A percentile compares a stretch with the other conserved stretches of the same genome.
Evolutionary conservation across 768 basidiomycete genomes (phyloP).

Genomic region (Cubamyces lactineus): DNA sequence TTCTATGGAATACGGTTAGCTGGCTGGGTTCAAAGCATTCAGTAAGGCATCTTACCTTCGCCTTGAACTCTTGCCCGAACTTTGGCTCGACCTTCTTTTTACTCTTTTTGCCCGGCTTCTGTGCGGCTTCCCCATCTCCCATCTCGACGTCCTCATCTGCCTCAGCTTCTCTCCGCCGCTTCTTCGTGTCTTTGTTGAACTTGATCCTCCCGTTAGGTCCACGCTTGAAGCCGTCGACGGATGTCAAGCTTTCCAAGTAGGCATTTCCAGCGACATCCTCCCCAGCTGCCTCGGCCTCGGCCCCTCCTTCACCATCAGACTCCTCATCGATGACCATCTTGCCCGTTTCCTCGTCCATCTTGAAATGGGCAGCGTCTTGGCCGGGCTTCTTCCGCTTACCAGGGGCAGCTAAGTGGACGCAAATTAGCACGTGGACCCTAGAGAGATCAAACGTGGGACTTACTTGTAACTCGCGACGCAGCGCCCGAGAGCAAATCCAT

Average conservation of each 20-base stretch:
- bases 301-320: conserved; percentile 53
- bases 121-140: conserved; percentile 61
- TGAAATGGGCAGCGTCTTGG: conserved; percentile 85
- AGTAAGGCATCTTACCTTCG: conserved; percentile 66
- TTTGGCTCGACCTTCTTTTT: conserved; percentile 56
- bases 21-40: background rate
- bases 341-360: conserved; percentile 81
- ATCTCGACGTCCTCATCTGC: conserved; percentile 70
- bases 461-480: conserved; percentile 70
- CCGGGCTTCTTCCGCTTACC: conserved; percentile 73
- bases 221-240: conserved; percentile 88
- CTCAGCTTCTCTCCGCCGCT: conserved; percentile 72
- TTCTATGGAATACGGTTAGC: conserved; percentile 53
- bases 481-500: conserved; percentile 92
- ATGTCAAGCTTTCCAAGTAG: conserved; percentile 81
- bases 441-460: conserved; percentile 33
- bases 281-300: conserved; percentile 40
- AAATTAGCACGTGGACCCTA: background rate
- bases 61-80: conserved; percentile 91
- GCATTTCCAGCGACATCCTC: conserved; percentile 72
- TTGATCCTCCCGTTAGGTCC: conserved; percentile 84
- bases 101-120: conserved; percentile 46
- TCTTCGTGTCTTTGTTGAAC: conserved; percentile 97
- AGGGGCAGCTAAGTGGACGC: background rate
- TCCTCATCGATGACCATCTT: conserved; percentile 75